phyloP scores from a whole-genome alignment of 129 eudicot genomes.

The Scalesia atractyloides region DNA sequence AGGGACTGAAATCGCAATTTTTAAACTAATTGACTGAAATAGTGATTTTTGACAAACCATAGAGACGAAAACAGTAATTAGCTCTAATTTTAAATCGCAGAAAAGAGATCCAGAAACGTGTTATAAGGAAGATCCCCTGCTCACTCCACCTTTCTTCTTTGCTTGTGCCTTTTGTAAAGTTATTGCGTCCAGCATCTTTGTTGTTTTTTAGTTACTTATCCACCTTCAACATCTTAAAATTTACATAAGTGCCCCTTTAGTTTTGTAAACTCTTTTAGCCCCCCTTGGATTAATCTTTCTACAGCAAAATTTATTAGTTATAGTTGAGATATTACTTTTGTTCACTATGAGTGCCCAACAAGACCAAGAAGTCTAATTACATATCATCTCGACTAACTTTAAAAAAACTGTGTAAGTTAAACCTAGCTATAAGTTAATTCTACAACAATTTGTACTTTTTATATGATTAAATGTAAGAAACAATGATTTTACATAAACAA shows the following conservation, averaged over 20 bases:
- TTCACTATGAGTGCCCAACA: background rate
- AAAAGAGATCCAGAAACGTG: constrained; percentile 23
- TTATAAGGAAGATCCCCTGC: constrained; percentile 6
- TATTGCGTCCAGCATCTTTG: constrained; percentile 22
- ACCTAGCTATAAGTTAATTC: too few relatives aligned
- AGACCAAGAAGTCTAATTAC: background rate
- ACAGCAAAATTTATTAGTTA: background rate
- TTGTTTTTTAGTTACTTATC: constrained; percentile 11
- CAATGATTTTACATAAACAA: too few relatives aligned
- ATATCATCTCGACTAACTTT: too few relatives aligned
- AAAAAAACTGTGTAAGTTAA: too few relatives aligned
- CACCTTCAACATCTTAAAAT: background rate
- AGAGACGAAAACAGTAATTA: too few relatives aligned
- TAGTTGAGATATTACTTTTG: background rate
- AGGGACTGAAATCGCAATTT: too few relatives aligned
- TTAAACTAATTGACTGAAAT: too few relatives aligned
- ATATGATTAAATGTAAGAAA: too few relatives aligned
- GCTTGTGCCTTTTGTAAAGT: constrained; percentile 16
- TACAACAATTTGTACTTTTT: too few relatives aligned
- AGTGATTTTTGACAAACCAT: too few relatives aligned
- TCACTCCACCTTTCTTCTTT: constrained; percentile 23
- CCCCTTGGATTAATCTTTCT: background rate
- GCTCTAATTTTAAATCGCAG: background rate
- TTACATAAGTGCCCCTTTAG: constrained; percentile 11
- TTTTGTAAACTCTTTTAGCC: background rate